A percentile compares a stretch with the other conserved stretches of the same genome.
phyloP scores from a whole-genome alignment of 163 green algal genomes.

The Scenedesmus sp. region DNA sequence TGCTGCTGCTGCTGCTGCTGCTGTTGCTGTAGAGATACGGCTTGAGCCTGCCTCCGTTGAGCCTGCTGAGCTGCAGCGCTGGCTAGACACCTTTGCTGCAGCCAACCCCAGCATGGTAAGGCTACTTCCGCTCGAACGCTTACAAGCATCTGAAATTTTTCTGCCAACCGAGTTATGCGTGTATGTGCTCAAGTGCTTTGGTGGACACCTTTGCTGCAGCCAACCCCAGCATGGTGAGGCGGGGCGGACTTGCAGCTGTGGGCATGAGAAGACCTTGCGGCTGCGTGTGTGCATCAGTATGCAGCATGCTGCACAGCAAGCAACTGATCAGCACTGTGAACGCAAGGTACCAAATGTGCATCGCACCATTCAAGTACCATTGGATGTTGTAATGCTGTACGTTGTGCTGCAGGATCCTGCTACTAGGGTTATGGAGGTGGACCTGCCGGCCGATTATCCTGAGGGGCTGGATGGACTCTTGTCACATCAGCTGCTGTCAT shows the following conservation, averaged over 20 bases:
- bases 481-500: neutral
- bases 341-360: too few relatives aligned
- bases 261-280: too few relatives aligned
- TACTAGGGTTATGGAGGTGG: constrained; percentile 28
- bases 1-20: neutral
- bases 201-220: constrained; percentile 1
- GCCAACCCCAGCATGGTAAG: constrained; percentile 42
- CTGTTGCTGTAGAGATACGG: constrained; percentile 31
- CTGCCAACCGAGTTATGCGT: too few relatives aligned
- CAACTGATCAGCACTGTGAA: too few relatives aligned
- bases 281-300: too few relatives aligned
- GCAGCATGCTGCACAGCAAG: too few relatives aligned
- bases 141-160: too few relatives aligned
- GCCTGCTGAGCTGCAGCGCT: constrained; percentile 10
- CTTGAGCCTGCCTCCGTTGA: constrained; percentile 9
- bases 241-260: neutral
- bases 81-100: constrained; percentile 28
- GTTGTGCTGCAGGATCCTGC: constrained; percentile 11
- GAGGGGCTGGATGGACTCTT: constrained; percentile 21
- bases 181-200: neutral
- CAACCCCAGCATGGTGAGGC: constrained; percentile 39
- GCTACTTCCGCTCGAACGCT: neutral
- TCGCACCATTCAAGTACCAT: too few relatives aligned
- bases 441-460: constrained; percentile 2
- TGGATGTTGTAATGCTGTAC: neutral